Evolutionary conservation across 495 filamentous ascomycete species (phyloP).

Genomic region (Xylaria nigripes): DNA sequence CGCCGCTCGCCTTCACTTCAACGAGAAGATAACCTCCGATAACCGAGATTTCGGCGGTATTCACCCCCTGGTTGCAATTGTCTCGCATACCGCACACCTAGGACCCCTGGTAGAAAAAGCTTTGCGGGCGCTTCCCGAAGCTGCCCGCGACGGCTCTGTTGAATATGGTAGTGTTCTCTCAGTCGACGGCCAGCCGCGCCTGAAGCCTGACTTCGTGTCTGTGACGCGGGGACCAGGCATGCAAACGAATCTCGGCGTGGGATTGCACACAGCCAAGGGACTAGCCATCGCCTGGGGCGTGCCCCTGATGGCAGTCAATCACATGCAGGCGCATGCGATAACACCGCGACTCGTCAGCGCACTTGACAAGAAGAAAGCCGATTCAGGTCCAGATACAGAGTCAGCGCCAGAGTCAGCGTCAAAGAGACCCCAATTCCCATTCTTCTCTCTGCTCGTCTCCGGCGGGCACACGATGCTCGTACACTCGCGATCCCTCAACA

Average conservation of each 20-base stretch:
- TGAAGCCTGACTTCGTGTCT: constrained; percentile 68
- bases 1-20: constrained; percentile 58
- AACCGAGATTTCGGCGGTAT: constrained; percentile 64
- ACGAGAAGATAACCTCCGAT: constrained; percentile 74
- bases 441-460: constrained; percentile 81
- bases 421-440: constrained; percentile 54
- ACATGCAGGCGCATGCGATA: constrained; percentile 94
- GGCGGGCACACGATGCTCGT: constrained; percentile 88
- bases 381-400: neutral
- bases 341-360: constrained; percentile 75
- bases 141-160: constrained; percentile 9
- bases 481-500: constrained; percentile 51
- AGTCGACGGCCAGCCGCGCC: constrained; percentile 23
- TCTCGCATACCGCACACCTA: constrained; percentile 63
- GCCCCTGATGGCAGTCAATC: constrained; percentile 77
- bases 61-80: constrained; percentile 63
- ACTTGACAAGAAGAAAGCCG: constrained; percentile 27
- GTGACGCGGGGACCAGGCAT: constrained; percentile 90
- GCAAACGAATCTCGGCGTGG: constrained; percentile 61
- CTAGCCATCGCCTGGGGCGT: constrained; percentile 74
- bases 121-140: constrained; percentile 44
- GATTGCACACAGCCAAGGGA: constrained; percentile 80
- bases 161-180: constrained; percentile 10
- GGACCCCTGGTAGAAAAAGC: constrained; percentile 58
- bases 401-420: neutral